Percentiles rank a stretch among this genome's conserved stretches.
Evolutionary conservation across 306 rosid species (phyloP).

Genomic region (Crataegus laevigata): DNA sequence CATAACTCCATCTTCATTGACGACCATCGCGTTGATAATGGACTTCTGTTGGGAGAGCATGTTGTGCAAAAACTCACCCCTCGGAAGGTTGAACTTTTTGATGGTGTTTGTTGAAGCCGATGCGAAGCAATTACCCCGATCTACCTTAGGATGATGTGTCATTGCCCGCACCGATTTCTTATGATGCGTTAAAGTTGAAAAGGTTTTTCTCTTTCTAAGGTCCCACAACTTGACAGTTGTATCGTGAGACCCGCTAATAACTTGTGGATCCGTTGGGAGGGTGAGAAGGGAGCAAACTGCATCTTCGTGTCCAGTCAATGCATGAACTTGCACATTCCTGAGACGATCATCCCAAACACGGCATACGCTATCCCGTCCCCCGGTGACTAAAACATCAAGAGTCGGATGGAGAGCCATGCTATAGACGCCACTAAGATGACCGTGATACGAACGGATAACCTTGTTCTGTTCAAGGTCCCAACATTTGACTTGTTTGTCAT

Average conservation of each 20-base stretch:
- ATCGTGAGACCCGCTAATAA: slow-evolving; percentile 93
- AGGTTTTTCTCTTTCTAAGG: no score
- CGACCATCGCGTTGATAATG: no score
- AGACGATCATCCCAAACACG: slow-evolving; percentile 98
- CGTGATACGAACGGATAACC: slow-evolving; percentile 92
- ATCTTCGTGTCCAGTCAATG: slow-evolving; percentile 84
- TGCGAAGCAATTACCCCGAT: no score
- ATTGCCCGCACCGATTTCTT: no score
- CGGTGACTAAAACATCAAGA: slow-evolving; percentile 81
- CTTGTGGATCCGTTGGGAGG: slow-evolving; percentile 92
- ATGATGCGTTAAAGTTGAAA: no score
- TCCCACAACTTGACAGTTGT: slow-evolving; percentile 92
- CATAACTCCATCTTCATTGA: no score
- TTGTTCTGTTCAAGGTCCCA: slow-evolving; percentile 99
- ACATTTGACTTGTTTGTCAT: slow-evolving; percentile 93
- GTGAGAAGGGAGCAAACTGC: slow-evolving; percentile 96
- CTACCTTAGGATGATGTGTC: no score
- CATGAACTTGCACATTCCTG: slow-evolving; percentile 64
- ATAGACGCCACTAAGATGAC: slow-evolving; percentile 95
- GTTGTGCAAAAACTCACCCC: no score
- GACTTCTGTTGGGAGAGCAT: no score
- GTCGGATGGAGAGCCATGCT: slow-evolving; percentile 95
- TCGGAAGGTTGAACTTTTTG: no score
- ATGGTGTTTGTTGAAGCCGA: no score
- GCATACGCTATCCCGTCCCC: slow-evolving; percentile 97